Evolutionary conservation across 2,329 filamentous ascomycete species (phyloP).

Genomic region (Helotiales sp.): DNA sequence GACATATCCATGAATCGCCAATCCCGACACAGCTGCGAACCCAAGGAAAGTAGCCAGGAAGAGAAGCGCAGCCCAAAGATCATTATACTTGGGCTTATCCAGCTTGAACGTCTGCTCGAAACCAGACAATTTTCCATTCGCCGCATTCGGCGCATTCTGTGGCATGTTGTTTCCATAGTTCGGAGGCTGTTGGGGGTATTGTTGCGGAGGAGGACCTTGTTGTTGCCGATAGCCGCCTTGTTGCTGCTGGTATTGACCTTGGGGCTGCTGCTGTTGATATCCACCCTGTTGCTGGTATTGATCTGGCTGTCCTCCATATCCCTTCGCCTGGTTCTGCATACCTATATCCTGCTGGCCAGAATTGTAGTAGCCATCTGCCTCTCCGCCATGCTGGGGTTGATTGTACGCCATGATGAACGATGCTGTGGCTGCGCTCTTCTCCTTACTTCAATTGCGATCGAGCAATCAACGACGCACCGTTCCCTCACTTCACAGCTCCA

Average conservation of each 20-base stretch:
- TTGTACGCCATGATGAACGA: conserved; percentile 33
- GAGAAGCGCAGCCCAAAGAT: conserved; percentile 85
- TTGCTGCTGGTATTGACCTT: conserved; percentile 24
- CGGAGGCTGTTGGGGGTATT: conserved; percentile 30
- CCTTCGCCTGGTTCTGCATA: conserved; percentile 22
- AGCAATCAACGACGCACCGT: not conserved
- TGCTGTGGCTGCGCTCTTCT: not conserved
- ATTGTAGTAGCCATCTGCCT: conserved; percentile 36
- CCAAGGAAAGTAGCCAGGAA: conserved; percentile 74
- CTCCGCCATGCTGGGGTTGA: conserved; percentile 35
- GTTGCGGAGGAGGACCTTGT: conserved; percentile 17
- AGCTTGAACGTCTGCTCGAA: conserved; percentile 87
- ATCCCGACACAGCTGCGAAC: conserved; percentile 76
- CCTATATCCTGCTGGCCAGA: conserved; percentile 26
- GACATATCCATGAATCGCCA: conserved; percentile 77
- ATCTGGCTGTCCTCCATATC: not conserved
- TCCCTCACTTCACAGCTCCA: no score
- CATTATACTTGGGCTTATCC: conserved; percentile 84
- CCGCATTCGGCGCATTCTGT: conserved; percentile 7
- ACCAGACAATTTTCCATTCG: conserved; percentile 16
- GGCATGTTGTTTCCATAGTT: conserved; percentile 27
- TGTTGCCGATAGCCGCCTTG: conserved; percentile 22
- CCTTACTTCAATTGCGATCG: not conserved
- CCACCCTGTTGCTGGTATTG: conserved; percentile 10
- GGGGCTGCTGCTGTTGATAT: conserved; percentile 23